These are phyloP conservation scores for Cutaneotrichosporon arboriforme DNA, from an alignment of 1,284 basidiomycete species.

Conservation along the genomic window DNA sequence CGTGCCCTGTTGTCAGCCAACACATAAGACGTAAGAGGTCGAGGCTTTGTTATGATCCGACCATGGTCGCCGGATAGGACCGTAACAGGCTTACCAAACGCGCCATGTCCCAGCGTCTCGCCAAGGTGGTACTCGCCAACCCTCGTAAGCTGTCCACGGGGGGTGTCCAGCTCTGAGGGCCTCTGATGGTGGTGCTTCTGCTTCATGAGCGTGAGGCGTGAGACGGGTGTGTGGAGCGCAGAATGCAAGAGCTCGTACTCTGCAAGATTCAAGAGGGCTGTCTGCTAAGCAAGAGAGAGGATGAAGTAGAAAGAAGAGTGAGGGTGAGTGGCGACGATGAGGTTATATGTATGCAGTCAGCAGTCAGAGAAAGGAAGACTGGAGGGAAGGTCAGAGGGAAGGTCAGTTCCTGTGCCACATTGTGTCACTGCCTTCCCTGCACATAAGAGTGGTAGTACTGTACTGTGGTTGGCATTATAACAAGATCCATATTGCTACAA, in stretches of 20 bases:
- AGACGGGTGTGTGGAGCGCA: too few relatives aligned
- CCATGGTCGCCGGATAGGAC: neutral
- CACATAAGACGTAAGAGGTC: too few relatives aligned
- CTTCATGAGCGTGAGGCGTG: neutral
- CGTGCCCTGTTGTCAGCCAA: too few relatives aligned
- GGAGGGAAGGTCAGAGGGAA: neutral
- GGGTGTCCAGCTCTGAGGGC: slow-evolving; percentile 17
- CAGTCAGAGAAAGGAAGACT: neutral
- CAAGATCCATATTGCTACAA: too few relatives aligned
- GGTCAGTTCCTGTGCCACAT: too few relatives aligned
- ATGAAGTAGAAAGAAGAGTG: neutral
- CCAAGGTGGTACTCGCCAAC: slow-evolving; percentile 43
- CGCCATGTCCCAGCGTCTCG: slow-evolving; percentile 39
- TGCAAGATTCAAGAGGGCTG: too few relatives aligned
- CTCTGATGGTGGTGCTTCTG: neutral
- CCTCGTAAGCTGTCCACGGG: slow-evolving; percentile 24
- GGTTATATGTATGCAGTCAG: neutral
- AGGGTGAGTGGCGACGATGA: neutral
- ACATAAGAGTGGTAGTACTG: too few relatives aligned
- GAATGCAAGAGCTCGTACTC: too few relatives aligned
- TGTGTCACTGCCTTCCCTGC: too few relatives aligned
- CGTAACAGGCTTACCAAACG: slow-evolving; percentile 32
- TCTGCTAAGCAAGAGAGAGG: neutral
- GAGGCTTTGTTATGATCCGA: too few relatives aligned
- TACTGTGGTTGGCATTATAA: too few relatives aligned